Base-by-base conservation (phyloP, 2,329 filamentous ascomycete species). In the Gaeumannomyces sp. region DNA sequence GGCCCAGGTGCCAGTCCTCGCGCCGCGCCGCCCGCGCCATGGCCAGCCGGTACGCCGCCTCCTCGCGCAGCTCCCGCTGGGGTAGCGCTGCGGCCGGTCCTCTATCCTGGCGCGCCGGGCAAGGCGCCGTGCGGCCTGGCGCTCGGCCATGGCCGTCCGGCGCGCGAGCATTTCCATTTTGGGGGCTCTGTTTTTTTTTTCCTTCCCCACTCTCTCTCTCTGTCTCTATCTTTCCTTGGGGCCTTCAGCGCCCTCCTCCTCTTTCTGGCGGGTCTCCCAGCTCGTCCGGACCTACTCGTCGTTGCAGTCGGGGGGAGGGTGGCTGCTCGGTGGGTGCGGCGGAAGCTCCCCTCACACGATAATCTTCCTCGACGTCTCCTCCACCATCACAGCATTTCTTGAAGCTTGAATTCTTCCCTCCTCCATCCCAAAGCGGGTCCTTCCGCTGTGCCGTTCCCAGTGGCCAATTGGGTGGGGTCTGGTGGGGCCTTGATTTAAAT, bases 1-100 rank as follows among this genome's bases (percentile, higher is more conserved):
- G 85, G 0, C 93, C 94, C 69, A 92, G 77, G 68, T 89, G 80
- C 86, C 90, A 96, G 75, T 94, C 89, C 74, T 96, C 90, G 67
- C 83, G 84, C 64, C 90, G 84, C 62, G 83, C 81, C 68, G 79
- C 73, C 45, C 78, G 76, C 60, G 81, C 79, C 28, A 69, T 67
- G 27, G 67, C 56, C 45, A 71, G 38, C 61, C 72, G 70, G 60
- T 69, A 45, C 13, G 64, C 60, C 35, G 72, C 71, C 65, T 75
- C 69, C 57, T 77, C 73, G 62, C 74, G 73, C 19, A 80, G 75
- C 60, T 73, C 63, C 38, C 72, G 69, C 64, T 78, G 70, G n/a
- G 53, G 35, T 53, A 53, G 19, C 45, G 45, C 13, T 19, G 45
- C 10, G 16, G 59, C 31, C 53, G 61, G 16, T 50, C 22, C 14